Evolutionary conservation across 495 filamentous ascomycete genomes (phyloP), one percentile per base, ranked within the genome.

Genomic region (Letharia lupina): DNA sequence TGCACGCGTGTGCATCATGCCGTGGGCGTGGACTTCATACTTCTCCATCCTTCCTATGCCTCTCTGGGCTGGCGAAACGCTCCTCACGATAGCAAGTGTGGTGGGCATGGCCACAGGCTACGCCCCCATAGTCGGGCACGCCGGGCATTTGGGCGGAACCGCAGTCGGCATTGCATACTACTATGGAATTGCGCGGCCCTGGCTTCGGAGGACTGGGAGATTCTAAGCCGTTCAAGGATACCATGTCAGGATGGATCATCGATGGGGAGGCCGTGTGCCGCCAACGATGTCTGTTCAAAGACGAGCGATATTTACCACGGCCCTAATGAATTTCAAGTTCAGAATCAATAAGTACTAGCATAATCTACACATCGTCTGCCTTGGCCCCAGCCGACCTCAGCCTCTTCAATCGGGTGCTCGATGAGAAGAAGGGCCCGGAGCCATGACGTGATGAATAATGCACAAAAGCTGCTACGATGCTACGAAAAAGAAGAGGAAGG

Each of bases 141-240:
- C 58, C 20, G 68, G 61, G 16, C 68, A 70, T 54, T 18, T 70
- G n/a, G 65, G 65, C 13, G 65, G 68, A 11, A 67, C 48, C 47
- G 56, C 47, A 20, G 58, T 45, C 5, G 68, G 68, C 33, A 40
- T 56, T 23, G 57, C 41, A 3, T 57, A 44, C 41, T 69, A 63
- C 35, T 52, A 41, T 18, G 13, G 45, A 1, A 5, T 37, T 6
- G 45, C 56, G 48, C 41, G 56, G 28, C 66, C 33, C 7, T n/a
- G 23, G 16, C 3, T 50, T n/a, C 56, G 45, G 28, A 40, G 52
- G 50, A 13, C 8, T 20, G 33, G 54, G 28, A 35, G 31, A 12
- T 3, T 54, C n/a, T 44, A 10, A 59, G 20, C 2, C 20, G 6
- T 62, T 62, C 16, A 12, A n/a, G 16, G 6, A 33, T 4, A 18